Evolutionary conservation across 345 rosid species (phyloP), one percentile per base, ranked within the genome.

Genomic region (Citrus maxima): DNA sequence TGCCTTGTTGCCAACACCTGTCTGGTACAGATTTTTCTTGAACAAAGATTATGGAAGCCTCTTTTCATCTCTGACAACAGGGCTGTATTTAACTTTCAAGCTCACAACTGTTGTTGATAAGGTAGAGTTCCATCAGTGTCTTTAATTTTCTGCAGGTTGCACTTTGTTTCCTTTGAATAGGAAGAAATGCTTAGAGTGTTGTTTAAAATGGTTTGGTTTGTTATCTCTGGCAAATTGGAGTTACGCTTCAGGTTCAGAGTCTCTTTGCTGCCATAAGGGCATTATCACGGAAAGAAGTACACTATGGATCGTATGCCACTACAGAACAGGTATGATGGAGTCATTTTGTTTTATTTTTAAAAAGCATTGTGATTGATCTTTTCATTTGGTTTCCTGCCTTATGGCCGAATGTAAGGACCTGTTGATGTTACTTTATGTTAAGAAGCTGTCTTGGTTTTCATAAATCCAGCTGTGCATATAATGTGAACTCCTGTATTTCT

Each of bases 11-110:
- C 97, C 98, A 70, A 88, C 97, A 40, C 97, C 98, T 35, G 95
- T 91, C 63, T 95, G 97, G 96, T 93, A 93, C 79, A 93, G 95
- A 62, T 94, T 91, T 88, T 95, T 95, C 82, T 83, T 91, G 79
- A 91, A 90, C 88, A 95, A 91, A 84, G 94, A 93, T 58, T 90
- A 93, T 66, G 97, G 97, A 66, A 95, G 92, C 90, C 87, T 95
- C 72, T 95, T 95, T 84, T 93, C 95, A 6, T 95, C 97, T 14
- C 77, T 93, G 77, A 88, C 88, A 75, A 95, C 97, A 3, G 97
- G 97, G 67, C 80, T 93, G 74, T 95, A 93, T 80, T 86, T 95
- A 73, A 95, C 97, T 42, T 89, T 93, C 91, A 95, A 95, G 87
- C 90, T 95, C 66, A 92, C 93, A 72, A 90, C 93, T 19, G 89